These are phyloP conservation scores for Panaeolus papilionaceus DNA, from an alignment of 768 basidiomycete species.

Conservation along the genomic window DNA sequence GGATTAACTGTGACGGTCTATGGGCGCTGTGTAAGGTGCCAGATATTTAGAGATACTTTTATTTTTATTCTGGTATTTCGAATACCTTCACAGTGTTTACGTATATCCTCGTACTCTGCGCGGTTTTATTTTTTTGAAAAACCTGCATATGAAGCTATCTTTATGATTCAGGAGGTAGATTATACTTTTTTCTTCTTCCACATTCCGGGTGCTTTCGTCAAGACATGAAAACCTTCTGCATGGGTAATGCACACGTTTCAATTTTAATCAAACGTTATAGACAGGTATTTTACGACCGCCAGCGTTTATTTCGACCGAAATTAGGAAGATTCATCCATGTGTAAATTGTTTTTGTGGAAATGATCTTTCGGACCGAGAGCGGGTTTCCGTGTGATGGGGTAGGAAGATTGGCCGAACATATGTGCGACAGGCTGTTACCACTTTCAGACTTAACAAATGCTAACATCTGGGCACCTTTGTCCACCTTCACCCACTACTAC, in stretches of 20 bases:
- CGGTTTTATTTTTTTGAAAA: too few relatives aligned
- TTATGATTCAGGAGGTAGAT: too few relatives aligned
- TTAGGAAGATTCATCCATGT: not conserved
- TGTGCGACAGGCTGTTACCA: not conserved
- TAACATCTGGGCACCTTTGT: not conserved
- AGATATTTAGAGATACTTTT: not conserved
- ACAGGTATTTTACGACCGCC: too few relatives aligned
- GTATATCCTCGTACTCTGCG: too few relatives aligned
- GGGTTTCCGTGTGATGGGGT: slow-evolving; percentile 11
- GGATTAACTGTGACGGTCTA: not conserved
- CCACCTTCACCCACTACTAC: not conserved
- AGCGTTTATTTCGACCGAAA: too few relatives aligned
- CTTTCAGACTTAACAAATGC: not conserved
- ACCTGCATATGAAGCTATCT: too few relatives aligned
- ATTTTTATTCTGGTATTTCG: not conserved
- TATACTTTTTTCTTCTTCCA: too few relatives aligned
- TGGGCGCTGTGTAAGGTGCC: not conserved
- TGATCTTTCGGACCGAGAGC: slow-evolving; percentile 7
- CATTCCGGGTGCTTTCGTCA: too few relatives aligned
- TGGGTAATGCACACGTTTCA: too few relatives aligned
- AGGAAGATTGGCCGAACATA: not conserved
- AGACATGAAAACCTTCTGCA: too few relatives aligned
- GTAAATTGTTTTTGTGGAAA: not conserved
- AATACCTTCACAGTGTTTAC: too few relatives aligned
- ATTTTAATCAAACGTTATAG: too few relatives aligned